A percentile compares a stretch with the other conserved stretches of the same genome.
Evolutionary conservation across 192 early-diverging fungal genomes (phyloP).

Genomic region (Funneliformis geosporum): DNA sequence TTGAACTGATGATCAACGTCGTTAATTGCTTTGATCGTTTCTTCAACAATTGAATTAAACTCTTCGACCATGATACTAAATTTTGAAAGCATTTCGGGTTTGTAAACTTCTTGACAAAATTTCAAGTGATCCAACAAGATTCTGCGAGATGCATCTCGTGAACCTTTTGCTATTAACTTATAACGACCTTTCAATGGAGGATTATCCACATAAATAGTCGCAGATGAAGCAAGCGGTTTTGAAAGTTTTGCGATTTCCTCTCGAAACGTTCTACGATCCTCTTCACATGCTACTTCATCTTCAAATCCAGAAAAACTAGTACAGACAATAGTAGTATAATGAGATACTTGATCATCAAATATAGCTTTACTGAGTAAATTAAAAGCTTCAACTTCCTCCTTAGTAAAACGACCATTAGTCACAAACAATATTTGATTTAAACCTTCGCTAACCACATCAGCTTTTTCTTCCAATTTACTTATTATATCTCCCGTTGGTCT

Average conservation of each 20-base stretch:
- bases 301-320: constrained; percentile 3
- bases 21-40: neutral
- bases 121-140: neutral
- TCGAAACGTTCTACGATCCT: neutral
- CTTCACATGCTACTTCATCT: neutral
- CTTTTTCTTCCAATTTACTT: neutral
- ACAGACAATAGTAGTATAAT: constrained; percentile 17
- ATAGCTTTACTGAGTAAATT: neutral
- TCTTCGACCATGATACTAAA: constrained; percentile 7
- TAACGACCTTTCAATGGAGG: neutral
- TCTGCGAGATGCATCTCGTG: constrained; percentile 10
- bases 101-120: neutral
- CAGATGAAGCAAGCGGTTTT: neutral
- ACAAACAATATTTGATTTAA: constrained; percentile 26
- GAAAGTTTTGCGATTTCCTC: neutral
- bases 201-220: constrained; percentile 13
- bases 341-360: constrained; percentile 10
- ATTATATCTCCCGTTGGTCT: neutral
- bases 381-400: constrained; percentile 1
- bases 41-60: neutral
- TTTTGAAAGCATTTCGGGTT: constrained; percentile 4
- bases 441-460: constrained; percentile 8
- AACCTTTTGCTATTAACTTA: neutral
- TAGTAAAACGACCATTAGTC: constrained; percentile 2
- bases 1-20: neutral